Conservation (phyloP, 768 basidiomycete genomes). For the Candolleomyces efflorescens region DNA sequence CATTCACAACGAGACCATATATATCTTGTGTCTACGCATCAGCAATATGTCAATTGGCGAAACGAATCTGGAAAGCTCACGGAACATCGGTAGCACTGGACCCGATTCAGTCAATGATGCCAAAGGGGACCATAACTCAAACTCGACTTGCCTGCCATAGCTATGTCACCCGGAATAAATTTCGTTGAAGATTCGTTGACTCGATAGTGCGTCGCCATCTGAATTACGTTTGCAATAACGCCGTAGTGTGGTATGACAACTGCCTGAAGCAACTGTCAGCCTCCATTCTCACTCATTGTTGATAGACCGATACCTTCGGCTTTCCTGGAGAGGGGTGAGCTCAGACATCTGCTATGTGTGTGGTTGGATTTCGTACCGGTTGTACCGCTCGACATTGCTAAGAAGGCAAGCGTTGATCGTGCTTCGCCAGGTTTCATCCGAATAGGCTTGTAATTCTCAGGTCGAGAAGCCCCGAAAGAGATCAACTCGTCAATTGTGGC, state of each 20-base stretch:
- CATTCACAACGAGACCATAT: conserved; percentile 54
- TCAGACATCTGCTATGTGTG: neutral
- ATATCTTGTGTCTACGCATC: conserved; percentile 37
- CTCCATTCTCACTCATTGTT: neutral
- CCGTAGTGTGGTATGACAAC: conserved; percentile 64
- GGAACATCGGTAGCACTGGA: conserved; percentile 57
- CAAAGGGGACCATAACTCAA: neutral
- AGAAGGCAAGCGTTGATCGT: conserved; percentile 57
- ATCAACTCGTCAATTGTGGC: conserved; percentile 46
- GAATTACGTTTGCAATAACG: conserved; percentile 61
- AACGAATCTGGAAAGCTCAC: conserved; percentile 23
- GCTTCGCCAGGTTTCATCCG: conserved; percentile 53
- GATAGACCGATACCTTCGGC: conserved; percentile 27
- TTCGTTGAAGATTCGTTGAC: conserved; percentile 38
- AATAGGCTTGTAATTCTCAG: conserved; percentile 40
- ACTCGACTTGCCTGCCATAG: conserved; percentile 45
- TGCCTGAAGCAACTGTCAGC: conserved; percentile 36
- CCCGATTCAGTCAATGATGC: neutral
- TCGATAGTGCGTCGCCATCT: conserved; percentile 49
- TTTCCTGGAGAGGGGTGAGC: conserved; percentile 19
- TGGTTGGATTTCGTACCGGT: conserved; percentile 45
- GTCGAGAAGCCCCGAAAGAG: conserved; percentile 29
- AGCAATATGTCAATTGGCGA: neutral
- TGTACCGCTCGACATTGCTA: conserved; percentile 74
- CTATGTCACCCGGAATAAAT: conserved; percentile 47